These are phyloP conservation scores for Gyrodon lividus DNA, from an alignment of 768 basidiomycete genomes.

Conservation along the genomic window DNA sequence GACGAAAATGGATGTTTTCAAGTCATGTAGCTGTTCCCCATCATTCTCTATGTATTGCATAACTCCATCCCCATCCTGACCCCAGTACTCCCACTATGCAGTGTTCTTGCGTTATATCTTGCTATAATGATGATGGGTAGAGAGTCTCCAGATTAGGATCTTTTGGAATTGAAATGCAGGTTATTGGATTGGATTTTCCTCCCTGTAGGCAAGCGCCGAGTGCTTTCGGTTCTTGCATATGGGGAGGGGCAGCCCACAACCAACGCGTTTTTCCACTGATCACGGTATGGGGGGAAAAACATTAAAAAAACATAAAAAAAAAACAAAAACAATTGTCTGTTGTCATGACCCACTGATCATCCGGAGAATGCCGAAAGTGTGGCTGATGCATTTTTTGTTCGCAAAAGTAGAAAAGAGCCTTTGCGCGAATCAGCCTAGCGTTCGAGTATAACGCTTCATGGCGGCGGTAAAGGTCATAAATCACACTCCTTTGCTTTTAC, in stretches of 20 bases:
- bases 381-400: slow-evolving; percentile 11
- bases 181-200: slow-evolving; percentile 7
- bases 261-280: background rate
- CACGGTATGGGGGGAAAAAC: background rate
- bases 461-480: slow-evolving; percentile 16
- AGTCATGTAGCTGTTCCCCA: slow-evolving; percentile 17
- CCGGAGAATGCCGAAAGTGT: slow-evolving; percentile 10
- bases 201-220: slow-evolving; percentile 28
- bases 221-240: slow-evolving; percentile 29
- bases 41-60: slow-evolving; percentile 27
- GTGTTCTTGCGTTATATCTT: background rate
- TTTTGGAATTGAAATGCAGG: background rate
- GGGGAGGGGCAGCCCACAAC: slow-evolving; percentile 15
- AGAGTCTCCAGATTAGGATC: background rate
- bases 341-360: background rate
- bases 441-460: slow-evolving; percentile 5
- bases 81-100: background rate
- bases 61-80: background rate
- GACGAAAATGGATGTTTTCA: slow-evolving; percentile 6
- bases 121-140: background rate
- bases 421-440: background rate
- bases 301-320: slow-evolving; percentile 5
- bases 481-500: slow-evolving; percentile 23
- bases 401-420: background rate
- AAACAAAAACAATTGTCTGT: too few relatives aligned